Evolutionary conservation across 352 stramenopile genomes (phyloP).

Genomic region (Discostella stelligera): DNA sequence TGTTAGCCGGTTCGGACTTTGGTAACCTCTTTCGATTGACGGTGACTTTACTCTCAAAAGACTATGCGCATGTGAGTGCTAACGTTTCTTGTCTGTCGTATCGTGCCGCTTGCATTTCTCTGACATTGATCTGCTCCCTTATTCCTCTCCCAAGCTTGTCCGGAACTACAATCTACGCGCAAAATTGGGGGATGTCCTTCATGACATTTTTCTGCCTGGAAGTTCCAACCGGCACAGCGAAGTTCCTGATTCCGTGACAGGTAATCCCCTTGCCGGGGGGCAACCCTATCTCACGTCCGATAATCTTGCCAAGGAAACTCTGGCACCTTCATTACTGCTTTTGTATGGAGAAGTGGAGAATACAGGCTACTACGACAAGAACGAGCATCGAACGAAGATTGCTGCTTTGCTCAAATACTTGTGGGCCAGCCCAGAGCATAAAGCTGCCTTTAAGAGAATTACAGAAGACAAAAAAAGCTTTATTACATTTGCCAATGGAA

Average conservation of each 20-base stretch:
- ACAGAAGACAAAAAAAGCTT: constrained; percentile 91
- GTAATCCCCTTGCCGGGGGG: constrained; percentile 65
- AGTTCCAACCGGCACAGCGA: constrained; percentile 83
- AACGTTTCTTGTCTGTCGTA: constrained; percentile 10
- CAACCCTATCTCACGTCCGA: constrained; percentile 77
- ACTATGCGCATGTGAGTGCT: constrained; percentile 59
- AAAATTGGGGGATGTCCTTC: constrained; percentile 94
- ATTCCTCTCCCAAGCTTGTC: constrained; percentile 48
- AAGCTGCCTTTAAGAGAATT: constrained; percentile 91
- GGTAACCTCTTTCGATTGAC: constrained; percentile 89
- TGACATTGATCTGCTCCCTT: constrained; percentile 11
- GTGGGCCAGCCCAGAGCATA: constrained; percentile 93
- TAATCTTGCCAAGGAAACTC: constrained; percentile 65
- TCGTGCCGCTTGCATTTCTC: constrained; percentile 3
- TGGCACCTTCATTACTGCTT: constrained; percentile 94
- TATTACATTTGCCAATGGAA: constrained; percentile 97
- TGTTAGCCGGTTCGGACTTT: constrained; percentile 86
- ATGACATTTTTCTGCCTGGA: constrained; percentile 92
- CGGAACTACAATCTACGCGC: constrained; percentile 90
- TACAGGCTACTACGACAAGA: constrained; percentile 97
- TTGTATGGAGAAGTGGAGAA: constrained; percentile 98
- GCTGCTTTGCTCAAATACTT: constrained; percentile 95
- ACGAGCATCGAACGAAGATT: constrained; percentile 94
- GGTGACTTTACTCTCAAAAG: constrained; percentile 88
- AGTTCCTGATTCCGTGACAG: constrained; percentile 66